phyloP scores from a whole-genome alignment of 805 yeast species.

The Nakazawaea ishiwadae region DNA sequence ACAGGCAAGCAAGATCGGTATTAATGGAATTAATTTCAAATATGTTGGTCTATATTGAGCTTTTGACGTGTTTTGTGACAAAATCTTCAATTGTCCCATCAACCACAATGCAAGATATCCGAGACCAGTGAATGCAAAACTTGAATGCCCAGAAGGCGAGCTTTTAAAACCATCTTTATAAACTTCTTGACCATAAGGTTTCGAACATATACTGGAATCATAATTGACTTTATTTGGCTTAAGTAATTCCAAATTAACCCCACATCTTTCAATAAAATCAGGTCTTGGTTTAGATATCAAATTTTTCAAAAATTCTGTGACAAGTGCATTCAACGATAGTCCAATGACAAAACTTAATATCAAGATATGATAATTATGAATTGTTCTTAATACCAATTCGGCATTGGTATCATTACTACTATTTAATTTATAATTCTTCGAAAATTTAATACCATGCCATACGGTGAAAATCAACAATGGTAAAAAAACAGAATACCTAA shows the following conservation, averaged over 20 bases:
- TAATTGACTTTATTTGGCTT: slow-evolving; percentile 20
- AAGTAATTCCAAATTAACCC: slow-evolving; percentile 43
- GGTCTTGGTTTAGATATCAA: slow-evolving; percentile 87
- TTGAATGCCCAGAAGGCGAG: slow-evolving; percentile 78
- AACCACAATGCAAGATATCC: slow-evolving; percentile 60
- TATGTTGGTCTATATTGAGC: slow-evolving; percentile 10
- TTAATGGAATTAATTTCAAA: slow-evolving; percentile 17
- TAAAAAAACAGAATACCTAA: slow-evolving; percentile 30
- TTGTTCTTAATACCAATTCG: slow-evolving; percentile 19
- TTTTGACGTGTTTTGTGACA: background rate
- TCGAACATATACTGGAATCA: slow-evolving; percentile 25
- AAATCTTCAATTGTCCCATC: slow-evolving; percentile 49
- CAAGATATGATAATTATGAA: slow-evolving; percentile 32
- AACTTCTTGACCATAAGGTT: slow-evolving; percentile 26
- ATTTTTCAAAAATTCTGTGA: slow-evolving; percentile 72
- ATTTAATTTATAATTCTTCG: slow-evolving; percentile 29
- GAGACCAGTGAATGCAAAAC: slow-evolving; percentile 63
- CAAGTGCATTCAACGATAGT: slow-evolving; percentile 40
- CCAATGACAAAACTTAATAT: slow-evolving; percentile 33
- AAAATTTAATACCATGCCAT: slow-evolving; percentile 22
- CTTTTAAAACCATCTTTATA: slow-evolving; percentile 67
- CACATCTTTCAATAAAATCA: slow-evolving; percentile 81
- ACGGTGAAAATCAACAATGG: slow-evolving; percentile 28
- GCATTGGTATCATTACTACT: slow-evolving; percentile 23
- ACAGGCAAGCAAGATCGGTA: slow-evolving; percentile 60